A percentile compares a stretch with the other conserved stretches of the same genome.
Conservation (phyloP, 2,329 filamentous ascomycete species). For the Colletotrichum godetiae region DNA sequence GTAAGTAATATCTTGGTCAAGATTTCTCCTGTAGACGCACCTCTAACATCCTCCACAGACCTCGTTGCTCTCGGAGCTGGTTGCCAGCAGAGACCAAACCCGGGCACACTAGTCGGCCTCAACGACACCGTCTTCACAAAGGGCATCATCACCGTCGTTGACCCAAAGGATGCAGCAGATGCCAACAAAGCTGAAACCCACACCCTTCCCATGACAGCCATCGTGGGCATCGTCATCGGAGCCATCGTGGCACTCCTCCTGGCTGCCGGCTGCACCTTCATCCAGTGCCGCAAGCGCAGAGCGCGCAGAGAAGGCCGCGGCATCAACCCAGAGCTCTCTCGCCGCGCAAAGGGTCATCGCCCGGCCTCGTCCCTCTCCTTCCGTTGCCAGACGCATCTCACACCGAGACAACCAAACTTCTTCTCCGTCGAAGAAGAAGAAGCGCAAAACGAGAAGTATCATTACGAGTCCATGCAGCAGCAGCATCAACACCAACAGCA, state of each 20-base stretch:
- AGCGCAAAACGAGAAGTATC: slow-evolving; percentile 36
- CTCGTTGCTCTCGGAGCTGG: slow-evolving; percentile 63
- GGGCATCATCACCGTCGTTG: slow-evolving; percentile 44
- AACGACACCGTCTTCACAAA: slow-evolving; percentile 59
- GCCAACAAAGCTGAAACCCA: slow-evolving; percentile 32
- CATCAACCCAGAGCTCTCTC: slow-evolving; percentile 41
- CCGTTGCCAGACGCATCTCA: slow-evolving; percentile 60
- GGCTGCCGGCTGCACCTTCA: slow-evolving; percentile 52
- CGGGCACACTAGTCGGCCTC: slow-evolving; percentile 50
- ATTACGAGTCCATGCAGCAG: slow-evolving; percentile 34
- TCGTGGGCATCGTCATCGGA: slow-evolving; percentile 58
- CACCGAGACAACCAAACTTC: slow-evolving; percentile 51
- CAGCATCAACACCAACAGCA: slow-evolving; percentile 22
- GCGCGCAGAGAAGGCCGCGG: slow-evolving; percentile 43
- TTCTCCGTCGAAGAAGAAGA: slow-evolving; percentile 47
- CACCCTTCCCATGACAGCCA: slow-evolving; percentile 49
- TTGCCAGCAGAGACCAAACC: slow-evolving; percentile 58
- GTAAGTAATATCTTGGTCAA: slow-evolving; percentile 46
- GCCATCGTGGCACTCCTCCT: slow-evolving; percentile 51
- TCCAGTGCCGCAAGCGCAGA: slow-evolving; percentile 58
- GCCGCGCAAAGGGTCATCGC: slow-evolving; percentile 42
- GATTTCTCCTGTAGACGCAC: slow-evolving; percentile 12
- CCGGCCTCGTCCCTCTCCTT: slow-evolving; percentile 62
- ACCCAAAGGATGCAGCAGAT: slow-evolving; percentile 41
- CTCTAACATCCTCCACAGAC: slow-evolving; percentile 45